These are phyloP conservation scores for Colletotrichum sp. DNA, from an alignment of 2,329 filamentous ascomycete genomes.

Conservation along the genomic window DNA sequence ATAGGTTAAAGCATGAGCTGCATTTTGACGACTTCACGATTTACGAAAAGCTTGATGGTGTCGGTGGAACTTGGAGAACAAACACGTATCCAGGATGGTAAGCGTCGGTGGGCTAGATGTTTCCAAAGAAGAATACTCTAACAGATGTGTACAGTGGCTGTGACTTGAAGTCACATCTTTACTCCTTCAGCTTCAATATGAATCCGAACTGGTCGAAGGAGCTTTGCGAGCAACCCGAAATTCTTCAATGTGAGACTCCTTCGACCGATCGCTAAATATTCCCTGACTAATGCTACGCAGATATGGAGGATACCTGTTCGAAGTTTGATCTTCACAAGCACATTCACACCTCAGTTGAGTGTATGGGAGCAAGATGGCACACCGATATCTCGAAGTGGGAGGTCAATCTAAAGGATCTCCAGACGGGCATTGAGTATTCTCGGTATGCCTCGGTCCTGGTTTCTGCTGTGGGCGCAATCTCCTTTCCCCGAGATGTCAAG, in stretches of 20 bases:
- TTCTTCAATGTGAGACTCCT: conserved; percentile 30
- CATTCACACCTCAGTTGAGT: conserved; percentile 24
- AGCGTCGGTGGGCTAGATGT: neutral
- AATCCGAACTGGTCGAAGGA: conserved; percentile 43
- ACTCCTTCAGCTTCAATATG: conserved; percentile 45
- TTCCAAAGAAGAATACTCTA: neutral
- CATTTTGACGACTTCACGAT: conserved; percentile 33
- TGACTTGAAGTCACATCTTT: conserved; percentile 41
- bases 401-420: conserved; percentile 23
- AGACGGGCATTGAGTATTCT: conserved; percentile 22
- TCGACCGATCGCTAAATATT: neutral
- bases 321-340: conserved; percentile 28
- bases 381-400: conserved; percentile 21
- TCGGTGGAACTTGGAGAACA: conserved; percentile 34
- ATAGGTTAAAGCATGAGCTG: conserved; percentile 26
- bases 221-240: conserved; percentile 38
- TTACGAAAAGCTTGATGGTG: conserved; percentile 34
- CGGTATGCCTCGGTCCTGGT: conserved; percentile 25
- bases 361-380: conserved; percentile 26
- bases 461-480: conserved; percentile 31
- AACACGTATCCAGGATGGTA: conserved; percentile 37
- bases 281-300: neutral
- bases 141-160: conserved; percentile 20
- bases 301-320: conserved; percentile 22
- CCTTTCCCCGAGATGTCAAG: conserved; percentile 28